Evolutionary conservation across 2,329 filamentous ascomycete species (phyloP).

Genomic region (Davidsoniella neocaledoniae): DNA sequence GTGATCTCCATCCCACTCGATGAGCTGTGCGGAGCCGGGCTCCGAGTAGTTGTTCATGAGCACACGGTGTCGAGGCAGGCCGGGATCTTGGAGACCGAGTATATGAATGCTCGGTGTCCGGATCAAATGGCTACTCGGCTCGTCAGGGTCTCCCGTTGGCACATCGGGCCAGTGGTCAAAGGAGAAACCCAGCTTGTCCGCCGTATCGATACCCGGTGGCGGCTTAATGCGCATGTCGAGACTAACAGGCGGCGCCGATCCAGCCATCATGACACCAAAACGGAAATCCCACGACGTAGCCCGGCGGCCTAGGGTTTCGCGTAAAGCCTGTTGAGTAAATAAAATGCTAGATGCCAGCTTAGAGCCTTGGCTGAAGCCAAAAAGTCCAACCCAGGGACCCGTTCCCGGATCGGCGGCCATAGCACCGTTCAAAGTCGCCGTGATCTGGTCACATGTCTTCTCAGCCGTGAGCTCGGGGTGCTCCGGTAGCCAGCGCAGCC

Average conservation of each 20-base stretch:
- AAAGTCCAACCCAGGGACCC: slow-evolving; percentile 40
- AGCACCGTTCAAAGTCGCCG: slow-evolving; percentile 23
- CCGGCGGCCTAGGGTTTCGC: slow-evolving; percentile 20
- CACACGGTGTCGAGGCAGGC: slow-evolving; percentile 39
- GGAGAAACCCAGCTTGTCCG: slow-evolving; percentile 18
- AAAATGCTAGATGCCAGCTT: slow-evolving; percentile 44
- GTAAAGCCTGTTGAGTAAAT: slow-evolving; percentile 41
- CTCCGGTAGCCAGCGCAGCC: slow-evolving; percentile 44
- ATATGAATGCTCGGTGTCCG: slow-evolving; percentile 48
- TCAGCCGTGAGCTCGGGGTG: slow-evolving; percentile 35
- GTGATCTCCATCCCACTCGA: slow-evolving; percentile 63
- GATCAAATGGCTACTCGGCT: slow-evolving; percentile 28
- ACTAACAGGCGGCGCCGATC: slow-evolving; percentile 40
- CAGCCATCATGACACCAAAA: slow-evolving; percentile 47
- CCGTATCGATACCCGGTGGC: slow-evolving; percentile 15
- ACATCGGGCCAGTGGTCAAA: slow-evolving; percentile 27
- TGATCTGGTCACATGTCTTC: slow-evolving; percentile 24
- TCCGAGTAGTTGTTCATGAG: slow-evolving; percentile 43
- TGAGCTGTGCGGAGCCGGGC: slow-evolving; percentile 31
- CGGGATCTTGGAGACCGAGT: slow-evolving; percentile 44
- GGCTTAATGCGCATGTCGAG: slow-evolving; percentile 24
- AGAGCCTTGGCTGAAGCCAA: slow-evolving; percentile 53
- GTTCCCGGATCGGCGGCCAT: slow-evolving; percentile 38
- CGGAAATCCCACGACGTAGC: slow-evolving; percentile 27
- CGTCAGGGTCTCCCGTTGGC: slow-evolving; percentile 6